phyloP scores from a whole-genome alignment of 768 basidiomycete genomes.

The Phaeotremella skinneri region DNA sequence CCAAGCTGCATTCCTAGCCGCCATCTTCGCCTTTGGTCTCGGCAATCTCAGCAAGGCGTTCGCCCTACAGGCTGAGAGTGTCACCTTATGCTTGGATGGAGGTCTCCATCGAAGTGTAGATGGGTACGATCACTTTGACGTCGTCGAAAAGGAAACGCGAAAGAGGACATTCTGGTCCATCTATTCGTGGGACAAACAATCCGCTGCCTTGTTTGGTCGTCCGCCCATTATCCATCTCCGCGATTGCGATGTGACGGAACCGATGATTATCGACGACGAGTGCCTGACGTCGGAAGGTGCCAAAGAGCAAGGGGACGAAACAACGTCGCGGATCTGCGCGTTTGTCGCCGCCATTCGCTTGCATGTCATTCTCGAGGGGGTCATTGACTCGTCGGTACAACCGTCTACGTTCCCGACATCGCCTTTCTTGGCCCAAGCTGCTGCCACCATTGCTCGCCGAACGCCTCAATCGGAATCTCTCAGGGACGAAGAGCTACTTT shows the following conservation, averaged over 20 bases:
- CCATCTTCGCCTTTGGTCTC: conserved; percentile 85
- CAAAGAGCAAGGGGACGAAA: conserved; percentile 64
- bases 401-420: conserved; percentile 66
- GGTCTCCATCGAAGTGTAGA: conserved; percentile 85
- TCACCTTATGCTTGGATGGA: conserved; percentile 82
- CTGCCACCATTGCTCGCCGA: conserved; percentile 63
- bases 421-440: conserved; percentile 74
- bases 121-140: conserved; percentile 69
- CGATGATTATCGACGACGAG: conserved; percentile 81
- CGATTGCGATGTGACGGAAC: conserved; percentile 90
- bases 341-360: conserved; percentile 74
- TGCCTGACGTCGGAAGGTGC: conserved; percentile 72
- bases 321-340: conserved; percentile 72
- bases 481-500: conserved; percentile 69
- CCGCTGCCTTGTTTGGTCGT: conserved; percentile 69
- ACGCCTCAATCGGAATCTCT: conserved; percentile 45
- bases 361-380: conserved; percentile 82
- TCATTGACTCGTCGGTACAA: conserved; percentile 67
- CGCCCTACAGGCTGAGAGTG: conserved; percentile 76
- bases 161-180: conserved; percentile 97
- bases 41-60: conserved; percentile 86
- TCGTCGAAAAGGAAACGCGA: conserved; percentile 84
- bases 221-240: conserved; percentile 80
- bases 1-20: conserved; percentile 86
- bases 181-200: conserved; percentile 94